These are phyloP conservation scores for Zizania latifolia DNA, from an alignment of 176 grass and related monocot species.

Conservation along the genomic window DNA sequence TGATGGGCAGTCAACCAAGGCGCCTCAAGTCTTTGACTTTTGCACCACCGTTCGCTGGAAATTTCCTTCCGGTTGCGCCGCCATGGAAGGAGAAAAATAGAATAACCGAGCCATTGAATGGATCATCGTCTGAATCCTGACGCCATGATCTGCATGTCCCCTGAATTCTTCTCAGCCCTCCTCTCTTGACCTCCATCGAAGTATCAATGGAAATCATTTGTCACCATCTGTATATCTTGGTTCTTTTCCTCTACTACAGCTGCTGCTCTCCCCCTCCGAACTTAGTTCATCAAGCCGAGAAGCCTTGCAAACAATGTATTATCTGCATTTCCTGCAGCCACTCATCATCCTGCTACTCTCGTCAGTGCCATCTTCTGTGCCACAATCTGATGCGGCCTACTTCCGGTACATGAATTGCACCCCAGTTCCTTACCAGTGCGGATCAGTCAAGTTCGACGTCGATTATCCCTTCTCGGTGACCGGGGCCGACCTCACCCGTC, in stretches of 20 bases:
- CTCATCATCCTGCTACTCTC: background rate
- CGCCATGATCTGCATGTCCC: background rate
- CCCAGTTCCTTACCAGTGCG: background rate
- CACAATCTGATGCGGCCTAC: background rate
- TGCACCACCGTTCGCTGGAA: background rate
- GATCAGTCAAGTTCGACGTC: background rate
- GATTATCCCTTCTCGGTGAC: constrained; percentile 15
- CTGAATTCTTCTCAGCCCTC: background rate
- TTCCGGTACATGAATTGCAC: constrained; percentile 24
- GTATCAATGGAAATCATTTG: background rate
- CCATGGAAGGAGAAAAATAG: constrained; percentile 2
- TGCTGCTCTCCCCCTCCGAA: too few relatives aligned
- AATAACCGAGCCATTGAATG: background rate
- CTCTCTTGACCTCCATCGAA: constrained; percentile 24
- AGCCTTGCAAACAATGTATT: too few relatives aligned
- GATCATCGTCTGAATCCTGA: background rate
- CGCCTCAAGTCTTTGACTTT: constrained; percentile 26
- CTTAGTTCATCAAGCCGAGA: too few relatives aligned
- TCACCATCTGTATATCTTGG: too few relatives aligned
- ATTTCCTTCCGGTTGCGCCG: background rate
- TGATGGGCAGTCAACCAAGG: too few relatives aligned
- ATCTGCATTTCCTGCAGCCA: background rate
- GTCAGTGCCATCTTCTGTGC: background rate
- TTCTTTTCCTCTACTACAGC: too few relatives aligned
- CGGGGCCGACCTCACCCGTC: background rate